A percentile compares a stretch with the other conserved stretches of the same genome.
phyloP scores from a whole-genome alignment of 2,329 filamentous ascomycete species.

The Trichoderma sp. region DNA sequence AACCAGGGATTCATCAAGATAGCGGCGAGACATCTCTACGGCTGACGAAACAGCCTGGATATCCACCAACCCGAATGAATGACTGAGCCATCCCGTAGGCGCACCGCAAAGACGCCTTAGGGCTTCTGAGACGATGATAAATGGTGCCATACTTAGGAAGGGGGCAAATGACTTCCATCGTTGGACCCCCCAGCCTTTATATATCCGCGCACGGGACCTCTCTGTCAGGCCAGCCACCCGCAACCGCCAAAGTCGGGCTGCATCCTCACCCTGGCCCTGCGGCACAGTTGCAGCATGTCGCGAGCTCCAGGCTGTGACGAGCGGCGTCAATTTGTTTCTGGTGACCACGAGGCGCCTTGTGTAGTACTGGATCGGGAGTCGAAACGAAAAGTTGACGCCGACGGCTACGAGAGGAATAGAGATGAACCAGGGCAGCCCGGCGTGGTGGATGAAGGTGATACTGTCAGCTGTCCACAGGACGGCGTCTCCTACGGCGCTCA shows the following conservation, averaged over 20 bases:
- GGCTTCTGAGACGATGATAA: conserved; percentile 49
- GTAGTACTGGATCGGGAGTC: conserved; percentile 48
- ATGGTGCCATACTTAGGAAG: conserved; percentile 45
- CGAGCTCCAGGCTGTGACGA: conserved; percentile 33
- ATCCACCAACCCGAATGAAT: conserved; percentile 30
- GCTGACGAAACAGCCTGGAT: conserved; percentile 24
- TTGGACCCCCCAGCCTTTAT: conserved; percentile 43
- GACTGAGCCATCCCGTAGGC: conserved; percentile 31
- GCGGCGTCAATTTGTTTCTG: conserved; percentile 30
- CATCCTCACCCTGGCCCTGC: conserved; percentile 14
- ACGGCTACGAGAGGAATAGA: conserved; percentile 52
- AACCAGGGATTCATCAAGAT: conserved; percentile 40
- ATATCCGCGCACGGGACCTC: conserved; percentile 34
- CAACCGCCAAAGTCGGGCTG: conserved; percentile 25
- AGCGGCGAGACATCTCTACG: conserved; percentile 26
- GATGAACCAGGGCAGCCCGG: conserved; percentile 51
- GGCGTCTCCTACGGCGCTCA: conserved; percentile 32
- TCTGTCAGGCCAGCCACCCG: conserved; percentile 28
- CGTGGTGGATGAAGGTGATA: conserved; percentile 44
- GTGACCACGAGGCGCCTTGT: conserved; percentile 32
- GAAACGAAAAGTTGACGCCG: conserved; percentile 42
- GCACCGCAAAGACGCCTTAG: conserved; percentile 45
- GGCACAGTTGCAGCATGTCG: conserved; percentile 24
- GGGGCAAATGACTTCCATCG: conserved; percentile 44
- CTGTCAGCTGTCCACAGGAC: conserved; percentile 41